Conservation (phyloP, 2,329 filamentous ascomycete genomes). For the Fusarium sarcochroum region DNA sequence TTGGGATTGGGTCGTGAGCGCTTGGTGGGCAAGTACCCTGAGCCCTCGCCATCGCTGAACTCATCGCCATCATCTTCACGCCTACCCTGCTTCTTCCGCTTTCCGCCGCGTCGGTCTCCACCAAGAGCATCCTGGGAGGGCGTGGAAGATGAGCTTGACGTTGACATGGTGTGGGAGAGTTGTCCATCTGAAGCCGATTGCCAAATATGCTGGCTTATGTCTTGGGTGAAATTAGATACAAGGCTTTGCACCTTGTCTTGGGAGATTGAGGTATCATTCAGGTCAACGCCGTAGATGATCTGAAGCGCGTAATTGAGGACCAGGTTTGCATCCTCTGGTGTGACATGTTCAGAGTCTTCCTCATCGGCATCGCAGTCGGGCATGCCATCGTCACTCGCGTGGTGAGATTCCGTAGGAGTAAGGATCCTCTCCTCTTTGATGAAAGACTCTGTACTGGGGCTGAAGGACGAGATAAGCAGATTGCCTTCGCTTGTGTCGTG, state of each 20-base stretch:
- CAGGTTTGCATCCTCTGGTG: constrained; percentile 53
- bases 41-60: constrained; percentile 53
- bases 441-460: constrained; percentile 35
- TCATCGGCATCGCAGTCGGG: constrained; percentile 33
- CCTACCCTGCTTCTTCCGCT: constrained; percentile 54
- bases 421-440: constrained; percentile 40
- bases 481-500: too few relatives aligned
- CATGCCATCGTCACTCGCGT: background rate
- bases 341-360: constrained; percentile 46
- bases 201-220: constrained; percentile 54
- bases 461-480: constrained; percentile 22
- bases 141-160: constrained; percentile 51
- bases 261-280: constrained; percentile 52
- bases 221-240: constrained; percentile 52
- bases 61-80: constrained; percentile 55
- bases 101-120: constrained; percentile 48
- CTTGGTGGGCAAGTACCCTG: constrained; percentile 50
- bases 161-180: constrained; percentile 50
- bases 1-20: constrained; percentile 50
- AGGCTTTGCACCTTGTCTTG: constrained; percentile 49
- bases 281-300: constrained; percentile 56
- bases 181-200: constrained; percentile 49
- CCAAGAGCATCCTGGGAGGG: constrained; percentile 48
- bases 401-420: constrained; percentile 38
- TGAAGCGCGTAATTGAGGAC: constrained; percentile 56